These are phyloP conservation scores for Periconia digitata DNA, from an alignment of 2,329 filamentous ascomycete species.

Conservation along the genomic window DNA sequence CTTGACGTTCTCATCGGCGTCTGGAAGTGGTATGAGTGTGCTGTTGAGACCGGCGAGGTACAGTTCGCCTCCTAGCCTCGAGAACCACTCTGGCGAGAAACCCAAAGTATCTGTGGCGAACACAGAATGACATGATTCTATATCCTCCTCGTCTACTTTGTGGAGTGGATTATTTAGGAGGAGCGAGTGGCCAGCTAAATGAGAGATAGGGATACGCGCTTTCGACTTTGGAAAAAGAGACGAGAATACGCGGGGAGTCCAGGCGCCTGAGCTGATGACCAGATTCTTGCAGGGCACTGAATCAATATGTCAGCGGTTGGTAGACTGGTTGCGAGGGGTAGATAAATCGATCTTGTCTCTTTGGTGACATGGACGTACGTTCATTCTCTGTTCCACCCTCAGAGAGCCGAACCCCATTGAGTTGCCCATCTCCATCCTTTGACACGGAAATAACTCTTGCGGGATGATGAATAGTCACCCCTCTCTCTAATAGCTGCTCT, in stretches of 20 bases:
- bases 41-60: conserved; percentile 75
- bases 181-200: conserved; percentile 72
- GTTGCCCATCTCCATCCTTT: conserved; percentile 52
- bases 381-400: conserved; percentile 50
- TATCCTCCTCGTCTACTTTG: conserved; percentile 47
- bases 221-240: conserved; percentile 63
- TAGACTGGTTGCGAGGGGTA: too few relatives aligned
- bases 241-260: conserved; percentile 68
- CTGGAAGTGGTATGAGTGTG: conserved; percentile 60
- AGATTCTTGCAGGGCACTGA: conserved; percentile 64
- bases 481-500: conserved; percentile 56
- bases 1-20: conserved; percentile 53
- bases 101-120: conserved; percentile 62
- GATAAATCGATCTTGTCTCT: background rate
- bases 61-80: conserved; percentile 65
- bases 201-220: conserved; percentile 58
- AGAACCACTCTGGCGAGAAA: conserved; percentile 73
- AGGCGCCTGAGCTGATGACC: conserved; percentile 69
- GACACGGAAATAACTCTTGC: conserved; percentile 57
- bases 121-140: conserved; percentile 63
- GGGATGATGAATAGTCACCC: conserved; percentile 68
- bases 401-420: conserved; percentile 58
- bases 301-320: background rate
- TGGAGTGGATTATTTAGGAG: conserved; percentile 64
- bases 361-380: conserved; percentile 18